Evolutionary conservation across 176 grass and related monocot species (phyloP), one percentile per base, ranked within the genome.

Genomic region (Saccharum officinarum): DNA sequence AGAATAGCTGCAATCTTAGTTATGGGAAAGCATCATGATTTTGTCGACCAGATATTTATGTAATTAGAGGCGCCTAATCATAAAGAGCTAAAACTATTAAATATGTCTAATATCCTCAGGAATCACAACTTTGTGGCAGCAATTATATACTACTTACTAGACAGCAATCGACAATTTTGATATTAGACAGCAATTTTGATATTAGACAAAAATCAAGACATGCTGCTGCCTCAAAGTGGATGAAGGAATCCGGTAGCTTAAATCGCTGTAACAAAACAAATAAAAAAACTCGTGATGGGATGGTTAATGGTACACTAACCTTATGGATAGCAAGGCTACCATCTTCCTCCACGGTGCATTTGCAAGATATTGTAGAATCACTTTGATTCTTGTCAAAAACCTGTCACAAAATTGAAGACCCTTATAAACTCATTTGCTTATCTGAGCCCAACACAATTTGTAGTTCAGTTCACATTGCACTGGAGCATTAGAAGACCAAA

Each of bases 321-420:
- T 92, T 92, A 80, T 73, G 83, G 64, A 91, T 81, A 79, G 84
- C 64, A 72, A 97, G 86, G 47, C 39, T 63, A 20, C 86, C 86
- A 86, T 91, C 88, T 65, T 89, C 59, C 17, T 36, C 73, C 60
- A 87, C 65, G 2, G 55, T 86, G 80, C 95, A 97, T 76, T 94
- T 97, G 88, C 90, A 97, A 60, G 83, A 79, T 28, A 94, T 86
- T 12, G 81, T 89, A 69, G 73, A 89, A 83, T 89, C 88, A 64
- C 75, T 83, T 59, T 37, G 73, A 71, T 33, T n/a, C 61, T 94
- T 92, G 79, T 97, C 92, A 67, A 87, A 71, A 9, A 97, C 75
- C 95, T 94, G 9, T 30, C 39, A 84, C 44, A 66, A 52, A 82
- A 26, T 66, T 87, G 8, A 30, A 73, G 22, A 5, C 15, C 78